A percentile compares a stretch with the other conserved stretches of the same genome.
These are phyloP conservation scores for Ananas comosus DNA, from an alignment of 176 grass and related monocot genomes.

Conservation along the genomic window DNA sequence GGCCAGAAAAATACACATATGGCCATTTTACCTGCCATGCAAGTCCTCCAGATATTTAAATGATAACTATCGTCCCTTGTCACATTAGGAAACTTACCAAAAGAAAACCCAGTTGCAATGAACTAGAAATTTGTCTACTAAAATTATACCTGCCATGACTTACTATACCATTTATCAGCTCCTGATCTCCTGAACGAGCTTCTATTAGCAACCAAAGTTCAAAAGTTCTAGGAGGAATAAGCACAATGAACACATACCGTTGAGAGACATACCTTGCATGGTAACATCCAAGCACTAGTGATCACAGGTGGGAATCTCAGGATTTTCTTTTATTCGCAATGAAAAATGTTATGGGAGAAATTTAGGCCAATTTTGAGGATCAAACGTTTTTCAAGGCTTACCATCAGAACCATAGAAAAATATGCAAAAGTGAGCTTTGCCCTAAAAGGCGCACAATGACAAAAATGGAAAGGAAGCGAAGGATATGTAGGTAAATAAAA, in stretches of 20 bases:
- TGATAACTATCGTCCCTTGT: constrained; percentile 9
- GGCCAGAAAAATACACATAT: constrained; percentile 3
- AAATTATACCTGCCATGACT: constrained; percentile 21
- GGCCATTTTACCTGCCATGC: constrained; percentile 24
- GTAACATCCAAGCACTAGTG: not conserved
- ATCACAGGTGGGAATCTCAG: not conserved
- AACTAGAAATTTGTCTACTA: not conserved
- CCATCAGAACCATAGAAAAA: constrained; percentile 14
- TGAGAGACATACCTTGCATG: not conserved
- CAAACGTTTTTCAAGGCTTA: constrained; percentile 1
- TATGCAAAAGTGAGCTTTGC: constrained; percentile 7
- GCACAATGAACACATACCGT: not conserved
- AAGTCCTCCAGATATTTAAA: constrained; percentile 19
- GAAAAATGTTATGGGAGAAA: not conserved
- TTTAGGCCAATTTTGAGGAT: not conserved
- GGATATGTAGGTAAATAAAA: too few relatives aligned
- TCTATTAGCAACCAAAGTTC: constrained; percentile 1
- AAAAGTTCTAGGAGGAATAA: not conserved
- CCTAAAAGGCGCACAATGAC: not conserved
- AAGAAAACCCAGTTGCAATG: not conserved
- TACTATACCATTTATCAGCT: constrained; percentile 1
- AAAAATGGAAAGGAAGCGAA: too few relatives aligned
- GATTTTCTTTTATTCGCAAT: not conserved
- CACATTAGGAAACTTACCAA: constrained; percentile 13
- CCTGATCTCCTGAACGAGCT: constrained; percentile 13